Base-by-base conservation (phyloP, 257 asterid species). In the Solanum ahanhuiri region DNA sequence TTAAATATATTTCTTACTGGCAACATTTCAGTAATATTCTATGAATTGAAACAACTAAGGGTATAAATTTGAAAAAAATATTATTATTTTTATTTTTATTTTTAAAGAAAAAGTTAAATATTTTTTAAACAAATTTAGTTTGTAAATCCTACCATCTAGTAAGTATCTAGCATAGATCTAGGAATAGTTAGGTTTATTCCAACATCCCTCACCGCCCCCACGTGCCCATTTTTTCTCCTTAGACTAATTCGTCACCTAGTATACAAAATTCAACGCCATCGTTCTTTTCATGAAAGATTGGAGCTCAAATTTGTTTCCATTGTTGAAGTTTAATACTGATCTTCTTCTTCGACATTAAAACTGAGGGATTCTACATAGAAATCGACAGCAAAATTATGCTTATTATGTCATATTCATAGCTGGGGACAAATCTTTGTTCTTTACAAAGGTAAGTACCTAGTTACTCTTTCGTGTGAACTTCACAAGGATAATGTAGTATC, bases 341-440 rank as follows among this genome's bases (percentile, higher is more conserved):
- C 69, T 79, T 86, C 83, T 57, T 72, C 22, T 34, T 83, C 60
- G 64, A 85, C 58, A 90, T 51, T 83, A 51, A 43, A 85, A 85
- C 54, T 76, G 64, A 51, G 63, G 31, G 23, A 69, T 37, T 28
- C 39, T 28, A 25, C 83, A 45, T 79, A 3, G 83, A 79, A 25
- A 43, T 79, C 17, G 10, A 79, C 25, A 7, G 64, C 28, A 25
- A 79, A 79, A 25, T 17, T 51, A 51, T 79, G 64, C 66, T 79
- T 25, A 45, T 45, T 14, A 45, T 79, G 83, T 45, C 25, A 79
- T 14, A 12, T 79, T 79, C 17, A 45, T 79, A 25, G 64, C 9
- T 79, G 10, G 34, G 63, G 25, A 48, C 84, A 81, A 81, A 81
- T 81, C 18, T 81, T 45, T 79, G 39, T 28, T 81, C 67, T 31